phyloP scores from a whole-genome alignment of 768 basidiomycete genomes.

The Hygrocybe punicea region DNA sequence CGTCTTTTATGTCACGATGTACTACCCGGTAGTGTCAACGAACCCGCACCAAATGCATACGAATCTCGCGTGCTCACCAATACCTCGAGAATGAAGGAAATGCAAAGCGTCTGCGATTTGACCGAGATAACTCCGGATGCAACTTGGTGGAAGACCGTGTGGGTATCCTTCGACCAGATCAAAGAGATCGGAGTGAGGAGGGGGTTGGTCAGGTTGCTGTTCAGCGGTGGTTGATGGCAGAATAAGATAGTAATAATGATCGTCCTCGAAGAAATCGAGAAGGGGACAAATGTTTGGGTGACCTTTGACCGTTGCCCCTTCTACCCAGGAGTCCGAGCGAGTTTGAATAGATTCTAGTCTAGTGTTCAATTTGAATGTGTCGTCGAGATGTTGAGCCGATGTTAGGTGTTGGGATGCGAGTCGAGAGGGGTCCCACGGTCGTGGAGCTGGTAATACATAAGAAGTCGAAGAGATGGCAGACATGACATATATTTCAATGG shows the following conservation, averaged over 20 bases:
- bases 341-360: conserved; percentile 11
- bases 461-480: conserved; percentile 80
- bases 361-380: conserved; percentile 17
- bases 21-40: conserved; percentile 43
- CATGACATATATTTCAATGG: conserved; percentile 97
- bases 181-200: conserved; percentile 81
- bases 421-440: conserved; percentile 82
- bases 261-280: conserved; percentile 95
- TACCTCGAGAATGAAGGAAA: conserved; percentile 88
- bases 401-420: conserved; percentile 15
- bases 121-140: conserved; percentile 80
- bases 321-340: conserved; percentile 53
- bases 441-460: conserved; percentile 71
- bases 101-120: conserved; percentile 89
- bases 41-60: not conserved
- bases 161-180: conserved; percentile 91
- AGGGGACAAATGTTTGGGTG: conserved; percentile 95
- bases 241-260: conserved; percentile 92
- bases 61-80: conserved; percentile 54
- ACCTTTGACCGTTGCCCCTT: conserved; percentile 71
- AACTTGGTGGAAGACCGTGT: conserved; percentile 70
- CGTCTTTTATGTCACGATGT: conserved; percentile 97
- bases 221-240: conserved; percentile 73
- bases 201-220: conserved; percentile 46
- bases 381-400: conserved; percentile 10